These are phyloP conservation scores for Cordyceps farinosa DNA, from an alignment of 2,329 filamentous ascomycete genomes.

Conservation along the genomic window DNA sequence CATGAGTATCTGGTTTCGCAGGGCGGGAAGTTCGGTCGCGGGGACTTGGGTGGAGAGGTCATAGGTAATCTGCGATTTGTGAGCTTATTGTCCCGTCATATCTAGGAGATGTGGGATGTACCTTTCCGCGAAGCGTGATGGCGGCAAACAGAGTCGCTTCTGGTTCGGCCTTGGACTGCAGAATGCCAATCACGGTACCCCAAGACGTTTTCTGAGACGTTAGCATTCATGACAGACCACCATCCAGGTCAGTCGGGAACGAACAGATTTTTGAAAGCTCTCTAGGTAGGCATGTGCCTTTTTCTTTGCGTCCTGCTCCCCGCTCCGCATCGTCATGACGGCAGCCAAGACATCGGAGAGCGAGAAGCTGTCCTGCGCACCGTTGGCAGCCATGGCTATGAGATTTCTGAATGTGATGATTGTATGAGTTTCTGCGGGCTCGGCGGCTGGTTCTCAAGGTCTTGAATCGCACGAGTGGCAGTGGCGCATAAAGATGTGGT, in stretches of 20 bases:
- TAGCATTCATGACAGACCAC: constrained; percentile 19
- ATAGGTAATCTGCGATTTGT: constrained; percentile 74
- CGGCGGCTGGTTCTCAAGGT: background rate
- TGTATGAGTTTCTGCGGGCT: background rate
- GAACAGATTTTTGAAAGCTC: constrained; percentile 95
- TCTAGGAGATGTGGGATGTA: constrained; percentile 34
- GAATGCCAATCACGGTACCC: constrained; percentile 79
- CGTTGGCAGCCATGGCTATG: constrained; percentile 62
- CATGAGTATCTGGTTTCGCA: constrained; percentile 79
- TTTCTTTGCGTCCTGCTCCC: constrained; percentile 76
- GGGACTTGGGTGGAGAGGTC: constrained; percentile 85
- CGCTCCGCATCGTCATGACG: constrained; percentile 87
- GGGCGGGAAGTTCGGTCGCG: constrained; percentile 65
- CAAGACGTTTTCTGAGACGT: constrained; percentile 76
- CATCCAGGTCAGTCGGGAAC: constrained; percentile 18
- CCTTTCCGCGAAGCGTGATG: constrained; percentile 97
- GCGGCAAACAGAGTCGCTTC: constrained; percentile 94
- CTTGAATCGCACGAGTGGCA: background rate
- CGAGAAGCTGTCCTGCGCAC: constrained; percentile 67
- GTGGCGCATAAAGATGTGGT: constrained; percentile 6
- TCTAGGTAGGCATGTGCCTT: constrained; percentile 89
- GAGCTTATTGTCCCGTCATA: background rate
- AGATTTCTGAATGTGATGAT: background rate
- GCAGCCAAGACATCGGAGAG: constrained; percentile 75
- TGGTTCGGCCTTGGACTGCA: constrained; percentile 75